phyloP scores from a whole-genome alignment of 1,139 yeast genomes.

The Nakaseomyces sp. region DNA sequence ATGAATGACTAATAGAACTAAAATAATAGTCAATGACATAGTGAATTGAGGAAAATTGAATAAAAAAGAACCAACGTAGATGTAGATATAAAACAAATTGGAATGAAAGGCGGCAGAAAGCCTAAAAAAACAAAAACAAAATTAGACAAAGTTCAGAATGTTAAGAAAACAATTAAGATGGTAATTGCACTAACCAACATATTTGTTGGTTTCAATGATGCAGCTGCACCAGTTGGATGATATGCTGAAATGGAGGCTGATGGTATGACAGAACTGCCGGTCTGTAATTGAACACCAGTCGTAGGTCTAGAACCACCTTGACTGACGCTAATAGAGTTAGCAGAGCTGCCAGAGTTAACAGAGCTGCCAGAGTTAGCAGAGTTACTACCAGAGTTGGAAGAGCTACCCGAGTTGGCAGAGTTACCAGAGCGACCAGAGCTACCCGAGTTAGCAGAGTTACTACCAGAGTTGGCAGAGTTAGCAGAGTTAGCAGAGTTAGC shows the following conservation, averaged over 20 bases:
- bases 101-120: too few species aligned
- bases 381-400: not conserved
- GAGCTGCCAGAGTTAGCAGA: too few species aligned
- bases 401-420: not conserved
- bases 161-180: not conserved
- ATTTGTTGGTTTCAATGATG: not conserved
- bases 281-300: not conserved
- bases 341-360: not conserved
- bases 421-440: not conserved
- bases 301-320: not conserved
- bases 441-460: not conserved
- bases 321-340: not conserved
- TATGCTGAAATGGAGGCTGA: not conserved
- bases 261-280: not conserved
- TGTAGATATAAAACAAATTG: too few species aligned
- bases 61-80: too few species aligned
- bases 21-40: too few species aligned
- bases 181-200: not conserved
- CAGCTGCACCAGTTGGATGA: not conserved
- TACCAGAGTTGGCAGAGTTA: not conserved
- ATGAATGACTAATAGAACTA: too few species aligned
- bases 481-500: not conserved
- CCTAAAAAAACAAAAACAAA: too few species aligned
- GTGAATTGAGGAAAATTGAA: too few species aligned
- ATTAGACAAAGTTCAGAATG: not conserved